A percentile compares a stretch with the other conserved stretches of the same genome.
These are phyloP conservation scores for Apophysomyces elegans DNA, from an alignment of 371 early-diverging fungal species.

Conservation along the genomic window DNA sequence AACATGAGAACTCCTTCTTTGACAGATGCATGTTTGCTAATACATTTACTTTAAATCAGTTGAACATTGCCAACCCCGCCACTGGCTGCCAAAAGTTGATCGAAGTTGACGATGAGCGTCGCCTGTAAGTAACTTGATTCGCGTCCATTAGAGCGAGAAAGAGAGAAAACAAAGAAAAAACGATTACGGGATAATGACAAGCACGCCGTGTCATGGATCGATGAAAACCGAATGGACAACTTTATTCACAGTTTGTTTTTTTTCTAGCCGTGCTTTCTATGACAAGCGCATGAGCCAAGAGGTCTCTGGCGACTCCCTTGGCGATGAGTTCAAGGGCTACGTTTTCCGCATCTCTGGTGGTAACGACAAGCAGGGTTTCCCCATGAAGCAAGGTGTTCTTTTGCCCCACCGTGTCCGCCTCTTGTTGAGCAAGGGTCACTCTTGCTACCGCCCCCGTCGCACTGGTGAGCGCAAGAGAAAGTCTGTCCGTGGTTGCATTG, in stretches of 20 bases:
- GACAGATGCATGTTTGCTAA: not conserved
- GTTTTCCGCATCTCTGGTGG: conserved; percentile 99
- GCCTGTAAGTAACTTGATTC: conserved; percentile 62
- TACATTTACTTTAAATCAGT: conserved; percentile 48
- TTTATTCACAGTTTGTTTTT: not conserved
- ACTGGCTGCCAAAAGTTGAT: conserved; percentile 96
- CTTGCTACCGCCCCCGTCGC: conserved; percentile 98
- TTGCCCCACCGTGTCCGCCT: conserved; percentile 94
- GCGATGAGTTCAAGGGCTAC: conserved; percentile 99
- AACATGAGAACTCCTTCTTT: too few relatives aligned
- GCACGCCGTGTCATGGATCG: conserved; percentile 1
- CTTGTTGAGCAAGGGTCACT: conserved; percentile 96
- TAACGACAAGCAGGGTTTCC: conserved; percentile 99
- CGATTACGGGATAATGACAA: not conserved
- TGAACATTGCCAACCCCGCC: conserved; percentile 97
- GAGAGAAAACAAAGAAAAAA: not conserved
- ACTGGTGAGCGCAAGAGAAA: conserved; percentile 99
- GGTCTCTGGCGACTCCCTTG: conserved; percentile 95
- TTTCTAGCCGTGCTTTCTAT: conserved; percentile 89
- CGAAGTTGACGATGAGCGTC: conserved; percentile 94
- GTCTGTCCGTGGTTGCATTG: conserved; percentile 99
- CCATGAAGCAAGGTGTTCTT: conserved; percentile 98
- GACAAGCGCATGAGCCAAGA: conserved; percentile 98
- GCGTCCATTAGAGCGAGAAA: not conserved
- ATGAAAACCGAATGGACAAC: not conserved